A percentile compares a stretch with the other conserved stretches of the same genome.
These are phyloP conservation scores for Talaromyces sp. DNA, from an alignment of 2,329 filamentous ascomycete species.

Conservation along the genomic window DNA sequence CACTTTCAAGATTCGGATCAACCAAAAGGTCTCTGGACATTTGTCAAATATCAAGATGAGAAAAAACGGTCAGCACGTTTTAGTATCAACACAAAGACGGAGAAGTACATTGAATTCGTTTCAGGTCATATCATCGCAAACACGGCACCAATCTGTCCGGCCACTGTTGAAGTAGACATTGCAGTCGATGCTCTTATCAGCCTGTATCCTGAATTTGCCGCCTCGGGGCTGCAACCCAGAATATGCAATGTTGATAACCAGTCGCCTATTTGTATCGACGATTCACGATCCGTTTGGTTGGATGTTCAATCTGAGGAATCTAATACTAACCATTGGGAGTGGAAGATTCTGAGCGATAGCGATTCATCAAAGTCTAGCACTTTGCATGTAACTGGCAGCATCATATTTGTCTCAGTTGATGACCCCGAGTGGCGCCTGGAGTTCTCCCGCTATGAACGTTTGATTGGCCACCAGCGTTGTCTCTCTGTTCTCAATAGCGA, in stretches of 20 bases:
- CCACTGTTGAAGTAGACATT: slow-evolving; percentile 34
- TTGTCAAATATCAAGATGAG: slow-evolving; percentile 16
- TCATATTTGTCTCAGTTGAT: slow-evolving; percentile 17
- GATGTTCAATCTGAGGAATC: slow-evolving; percentile 20
- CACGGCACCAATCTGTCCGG: slow-evolving; percentile 36
- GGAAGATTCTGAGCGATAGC: slow-evolving; percentile 18
- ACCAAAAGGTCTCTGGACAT: slow-evolving; percentile 21
- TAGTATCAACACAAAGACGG: slow-evolving; percentile 34
- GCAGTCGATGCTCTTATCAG: slow-evolving; percentile 26
- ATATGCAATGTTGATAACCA: slow-evolving; percentile 27
- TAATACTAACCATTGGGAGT: slow-evolving; percentile 20
- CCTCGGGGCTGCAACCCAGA: slow-evolving; percentile 17
- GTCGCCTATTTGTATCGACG: slow-evolving; percentile 28
- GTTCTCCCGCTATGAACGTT: slow-evolving; percentile 27
- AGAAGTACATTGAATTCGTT: slow-evolving; percentile 31
- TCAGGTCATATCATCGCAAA: slow-evolving; percentile 35
- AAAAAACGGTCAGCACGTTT: slow-evolving; percentile 24
- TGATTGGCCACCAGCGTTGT: slow-evolving; percentile 27
- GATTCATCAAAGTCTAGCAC: slow-evolving; percentile 4
- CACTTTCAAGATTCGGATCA: not conserved
- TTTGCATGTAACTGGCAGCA: slow-evolving; percentile 21
- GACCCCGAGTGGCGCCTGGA: slow-evolving; percentile 15
- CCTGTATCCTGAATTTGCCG: slow-evolving; percentile 21
- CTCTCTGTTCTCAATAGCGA: slow-evolving; percentile 3
- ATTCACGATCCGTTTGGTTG: slow-evolving; percentile 19